phyloP scores from a whole-genome alignment of 106 monocot genomes.

The Allium fistulosum region DNA sequence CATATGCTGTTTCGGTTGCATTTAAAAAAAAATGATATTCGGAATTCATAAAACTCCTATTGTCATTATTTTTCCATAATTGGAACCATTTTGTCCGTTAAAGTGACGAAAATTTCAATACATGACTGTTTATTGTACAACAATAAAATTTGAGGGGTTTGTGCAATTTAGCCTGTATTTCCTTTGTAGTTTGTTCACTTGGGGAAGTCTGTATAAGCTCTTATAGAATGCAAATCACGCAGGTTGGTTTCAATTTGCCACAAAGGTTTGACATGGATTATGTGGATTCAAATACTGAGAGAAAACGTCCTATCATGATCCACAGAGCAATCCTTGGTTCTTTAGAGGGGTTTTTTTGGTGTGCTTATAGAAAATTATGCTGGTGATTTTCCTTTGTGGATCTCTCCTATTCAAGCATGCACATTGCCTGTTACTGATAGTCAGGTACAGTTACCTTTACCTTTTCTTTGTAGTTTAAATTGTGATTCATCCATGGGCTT shows the following conservation, averaged over 20 bases:
- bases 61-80: too few relatives aligned
- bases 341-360: constrained; percentile 89
- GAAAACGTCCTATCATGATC: constrained; percentile 88
- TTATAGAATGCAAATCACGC: neutral
- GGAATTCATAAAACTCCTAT: too few relatives aligned
- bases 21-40: neutral
- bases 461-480: neutral
- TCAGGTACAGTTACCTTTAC: constrained; percentile 31
- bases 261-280: constrained; percentile 85
- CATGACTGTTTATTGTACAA: neutral
- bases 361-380: constrained; percentile 96
- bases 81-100: too few relatives aligned
- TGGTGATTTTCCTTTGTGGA: constrained; percentile 96
- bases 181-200: neutral
- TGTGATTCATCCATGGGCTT: too few relatives aligned
- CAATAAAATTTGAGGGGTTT: neutral
- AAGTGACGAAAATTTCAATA: too few relatives aligned
- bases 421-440: constrained; percentile 84
- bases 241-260: constrained; percentile 97
- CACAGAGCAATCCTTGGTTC: constrained; percentile 93
- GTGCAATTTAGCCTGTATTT: neutral
- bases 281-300: constrained; percentile 86
- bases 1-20: too few relatives aligned
- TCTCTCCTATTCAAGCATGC: constrained; percentile 85
- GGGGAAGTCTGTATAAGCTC: too few relatives aligned